Percentiles rank a stretch among this genome's conserved stretches.
These are phyloP conservation scores for Canavalia ensiformis DNA, from an alignment of 306 rosid species.

Conservation along the genomic window DNA sequence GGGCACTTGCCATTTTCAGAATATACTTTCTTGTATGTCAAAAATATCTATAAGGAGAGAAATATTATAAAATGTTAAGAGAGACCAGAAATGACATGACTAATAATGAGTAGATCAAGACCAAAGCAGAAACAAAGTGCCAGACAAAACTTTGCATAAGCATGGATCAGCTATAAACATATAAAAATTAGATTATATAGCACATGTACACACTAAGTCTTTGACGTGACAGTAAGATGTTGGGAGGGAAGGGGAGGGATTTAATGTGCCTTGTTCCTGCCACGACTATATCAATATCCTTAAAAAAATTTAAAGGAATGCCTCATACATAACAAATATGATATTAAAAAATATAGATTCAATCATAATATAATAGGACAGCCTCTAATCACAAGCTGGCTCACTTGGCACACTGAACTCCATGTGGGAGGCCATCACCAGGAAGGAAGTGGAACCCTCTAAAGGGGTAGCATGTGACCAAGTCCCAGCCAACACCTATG, in stretches of 20 bases:
- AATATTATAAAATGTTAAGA: slow-evolving; percentile 24
- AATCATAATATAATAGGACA: slow-evolving; percentile 7
- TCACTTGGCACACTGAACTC: slow-evolving; percentile 11
- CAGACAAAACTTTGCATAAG: background rate
- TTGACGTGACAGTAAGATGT: background rate
- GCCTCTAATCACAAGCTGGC: background rate
- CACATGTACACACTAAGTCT: background rate
- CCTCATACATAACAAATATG: background rate
- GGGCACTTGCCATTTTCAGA: slow-evolving; percentile 35
- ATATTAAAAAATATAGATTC: background rate
- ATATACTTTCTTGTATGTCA: slow-evolving; percentile 26
- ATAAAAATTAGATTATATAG: background rate
- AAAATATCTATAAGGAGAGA: background rate
- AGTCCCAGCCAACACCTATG: background rate
- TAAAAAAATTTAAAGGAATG: background rate
- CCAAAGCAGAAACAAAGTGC: background rate
- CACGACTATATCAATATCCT: background rate
- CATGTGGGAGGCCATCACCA: background rate
- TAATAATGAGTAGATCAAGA: slow-evolving; percentile 31
- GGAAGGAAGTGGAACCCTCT: background rate
- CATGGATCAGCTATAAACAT: background rate
- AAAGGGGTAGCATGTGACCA: background rate
- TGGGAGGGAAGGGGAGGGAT: background rate
- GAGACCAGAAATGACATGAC: background rate
- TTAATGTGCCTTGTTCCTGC: background rate